These are phyloP conservation scores for Nyctanthes arbortristis DNA, from an alignment of 257 asterid genomes.

Conservation along the genomic window DNA sequence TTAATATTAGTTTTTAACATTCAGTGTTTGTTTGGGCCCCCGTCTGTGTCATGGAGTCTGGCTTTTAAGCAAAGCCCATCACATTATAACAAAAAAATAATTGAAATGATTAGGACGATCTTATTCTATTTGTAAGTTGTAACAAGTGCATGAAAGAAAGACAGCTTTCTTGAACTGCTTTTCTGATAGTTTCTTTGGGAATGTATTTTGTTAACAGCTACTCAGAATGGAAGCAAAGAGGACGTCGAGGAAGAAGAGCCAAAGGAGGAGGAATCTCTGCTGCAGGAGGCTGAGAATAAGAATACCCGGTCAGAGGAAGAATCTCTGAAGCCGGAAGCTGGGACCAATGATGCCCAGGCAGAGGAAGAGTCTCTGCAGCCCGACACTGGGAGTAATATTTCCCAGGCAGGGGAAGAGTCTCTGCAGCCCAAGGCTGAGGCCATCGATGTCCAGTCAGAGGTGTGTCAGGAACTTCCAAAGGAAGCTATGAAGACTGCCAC, in stretches of 20 bases:
- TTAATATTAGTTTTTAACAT: neutral
- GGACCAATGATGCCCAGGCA: constrained; percentile 25
- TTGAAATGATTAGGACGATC: neutral
- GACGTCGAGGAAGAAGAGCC: constrained; percentile 9
- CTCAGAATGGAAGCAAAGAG: constrained; percentile 39
- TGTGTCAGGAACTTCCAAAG: constrained; percentile 34
- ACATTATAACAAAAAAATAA: neutral
- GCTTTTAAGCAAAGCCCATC: neutral
- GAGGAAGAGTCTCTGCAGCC: too few species aligned
- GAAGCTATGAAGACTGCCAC: constrained; percentile 28
- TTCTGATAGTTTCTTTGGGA: neutral
- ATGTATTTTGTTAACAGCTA: constrained; percentile 18
- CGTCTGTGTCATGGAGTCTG: neutral
- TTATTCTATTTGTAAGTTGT: neutral
- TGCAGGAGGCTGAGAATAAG: constrained; percentile 32
- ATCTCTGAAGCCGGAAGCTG: neutral
- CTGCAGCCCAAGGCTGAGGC: neutral
- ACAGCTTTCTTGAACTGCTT: neutral
- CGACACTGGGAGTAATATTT: too few species aligned
- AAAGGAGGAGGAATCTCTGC: constrained; percentile 23
- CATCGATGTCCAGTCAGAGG: neutral
- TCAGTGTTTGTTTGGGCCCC: neutral
- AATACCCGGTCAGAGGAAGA: constrained; percentile 30
- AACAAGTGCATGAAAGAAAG: neutral
- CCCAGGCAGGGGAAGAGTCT: too few species aligned